Evolutionary conservation across 495 filamentous ascomycete genomes (phyloP).

Genomic region (Podospora appendiculata): DNA sequence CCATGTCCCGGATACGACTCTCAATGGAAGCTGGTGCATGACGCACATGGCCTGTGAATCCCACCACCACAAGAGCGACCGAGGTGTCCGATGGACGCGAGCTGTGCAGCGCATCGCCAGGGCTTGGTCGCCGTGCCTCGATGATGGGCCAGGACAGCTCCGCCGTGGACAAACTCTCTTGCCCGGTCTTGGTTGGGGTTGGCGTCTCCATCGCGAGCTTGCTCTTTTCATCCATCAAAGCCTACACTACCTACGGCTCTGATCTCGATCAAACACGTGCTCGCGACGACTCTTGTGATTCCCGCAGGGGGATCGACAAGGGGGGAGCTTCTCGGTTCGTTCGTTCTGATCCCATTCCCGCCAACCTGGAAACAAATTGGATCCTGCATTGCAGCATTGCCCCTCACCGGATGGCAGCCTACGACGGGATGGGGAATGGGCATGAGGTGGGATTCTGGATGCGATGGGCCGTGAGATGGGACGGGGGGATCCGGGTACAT

Average conservation of each 20-base stretch:
- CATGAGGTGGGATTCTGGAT: background rate
- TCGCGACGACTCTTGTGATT: too few relatives aligned
- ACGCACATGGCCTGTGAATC: background rate
- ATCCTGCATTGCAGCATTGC: too few relatives aligned
- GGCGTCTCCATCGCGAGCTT: too few relatives aligned
- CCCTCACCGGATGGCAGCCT: too few relatives aligned
- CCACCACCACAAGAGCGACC: background rate
- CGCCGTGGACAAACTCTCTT: background rate
- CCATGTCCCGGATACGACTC: background rate
- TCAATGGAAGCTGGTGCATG: background rate
- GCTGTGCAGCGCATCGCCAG: too few relatives aligned
- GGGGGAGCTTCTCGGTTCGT: too few relatives aligned
- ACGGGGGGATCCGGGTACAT: background rate
- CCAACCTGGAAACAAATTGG: background rate
- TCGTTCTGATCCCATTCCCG: background rate
- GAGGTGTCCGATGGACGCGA: background rate
- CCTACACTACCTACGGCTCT: too few relatives aligned
- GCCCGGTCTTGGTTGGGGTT: background rate
- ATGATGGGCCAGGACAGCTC: conserved; percentile 1
- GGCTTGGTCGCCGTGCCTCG: background rate
- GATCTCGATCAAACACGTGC: too few relatives aligned
- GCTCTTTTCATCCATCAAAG: too few relatives aligned
- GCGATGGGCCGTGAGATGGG: background rate
- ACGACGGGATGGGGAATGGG: background rate
- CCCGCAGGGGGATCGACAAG: too few relatives aligned